These are phyloP conservation scores for Leersia perrieri DNA, from an alignment of 176 grass and related monocot species.

Conservation along the genomic window DNA sequence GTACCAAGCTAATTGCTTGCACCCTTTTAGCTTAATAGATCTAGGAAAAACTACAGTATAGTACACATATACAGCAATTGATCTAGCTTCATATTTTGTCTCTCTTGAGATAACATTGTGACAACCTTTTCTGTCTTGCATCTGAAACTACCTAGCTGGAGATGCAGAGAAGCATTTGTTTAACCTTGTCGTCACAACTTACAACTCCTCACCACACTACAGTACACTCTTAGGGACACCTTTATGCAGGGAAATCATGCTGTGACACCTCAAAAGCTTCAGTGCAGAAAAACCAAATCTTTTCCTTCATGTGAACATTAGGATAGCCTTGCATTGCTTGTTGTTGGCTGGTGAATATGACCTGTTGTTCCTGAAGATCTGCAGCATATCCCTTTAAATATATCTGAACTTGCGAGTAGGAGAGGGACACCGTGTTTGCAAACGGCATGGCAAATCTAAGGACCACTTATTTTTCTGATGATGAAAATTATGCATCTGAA, in stretches of 20 bases:
- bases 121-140: not conserved
- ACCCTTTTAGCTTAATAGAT: not conserved
- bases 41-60: not conserved
- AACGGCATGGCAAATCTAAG: slow-evolving; percentile 30
- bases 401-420: not conserved
- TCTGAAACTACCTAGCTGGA: not conserved
- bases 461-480: slow-evolving; percentile 7
- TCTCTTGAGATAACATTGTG: not conserved
- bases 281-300: not conserved
- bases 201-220: not conserved
- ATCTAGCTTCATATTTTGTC: not conserved
- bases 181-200: not conserved
- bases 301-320: slow-evolving; percentile 23
- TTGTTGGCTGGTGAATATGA: slow-evolving; percentile 16
- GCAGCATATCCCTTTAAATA: not conserved
- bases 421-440: slow-evolving; percentile 2
- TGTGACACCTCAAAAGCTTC: slow-evolving; percentile 25
- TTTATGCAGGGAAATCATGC: slow-evolving; percentile 2
- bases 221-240: not conserved
- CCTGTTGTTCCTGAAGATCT: not conserved
- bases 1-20: not conserved
- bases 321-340: not conserved
- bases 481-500: not conserved
- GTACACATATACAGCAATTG: not conserved
- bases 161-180: slow-evolving; percentile 10